Evolutionary conservation across 805 yeast species (phyloP).

Genomic region (Komagataella pastoris): DNA sequence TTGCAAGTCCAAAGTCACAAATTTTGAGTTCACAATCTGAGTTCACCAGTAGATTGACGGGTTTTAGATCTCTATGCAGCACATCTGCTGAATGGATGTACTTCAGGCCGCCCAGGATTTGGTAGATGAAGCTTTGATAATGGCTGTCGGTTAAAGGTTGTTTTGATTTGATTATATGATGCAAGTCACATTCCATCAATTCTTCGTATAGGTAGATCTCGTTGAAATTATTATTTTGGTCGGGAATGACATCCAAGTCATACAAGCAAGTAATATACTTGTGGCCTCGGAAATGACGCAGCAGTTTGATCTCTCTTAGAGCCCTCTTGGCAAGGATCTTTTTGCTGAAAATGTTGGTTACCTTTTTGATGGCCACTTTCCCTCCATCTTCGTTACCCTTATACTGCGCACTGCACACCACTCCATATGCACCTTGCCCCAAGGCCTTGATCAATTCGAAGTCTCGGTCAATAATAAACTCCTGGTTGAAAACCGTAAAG

Average conservation of each 20-base stretch:
- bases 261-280: slow-evolving; percentile 84
- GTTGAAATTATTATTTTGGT: slow-evolving; percentile 56
- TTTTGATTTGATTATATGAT: slow-evolving; percentile 56
- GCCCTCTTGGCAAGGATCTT: slow-evolving; percentile 84
- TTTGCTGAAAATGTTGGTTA: slow-evolving; percentile 73
- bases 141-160: slow-evolving; percentile 86
- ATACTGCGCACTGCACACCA: slow-evolving; percentile 83
- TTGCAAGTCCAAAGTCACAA: slow-evolving; percentile 90
- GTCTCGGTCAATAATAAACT: slow-evolving; percentile 80
- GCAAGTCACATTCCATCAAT: slow-evolving; percentile 79
- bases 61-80: slow-evolving; percentile 86
- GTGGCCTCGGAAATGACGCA: slow-evolving; percentile 86
- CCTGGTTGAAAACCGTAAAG: slow-evolving; percentile 68
- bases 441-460: slow-evolving; percentile 77
- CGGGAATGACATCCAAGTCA: slow-evolving; percentile 57
- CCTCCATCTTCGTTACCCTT: slow-evolving; percentile 55
- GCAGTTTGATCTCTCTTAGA: slow-evolving; percentile 73
- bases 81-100: slow-evolving; percentile 88
- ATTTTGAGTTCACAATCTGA: slow-evolving; percentile 89
- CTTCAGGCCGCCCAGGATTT: slow-evolving; percentile 79
- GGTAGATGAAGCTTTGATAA: slow-evolving; percentile 86
- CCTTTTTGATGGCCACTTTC: slow-evolving; percentile 90
- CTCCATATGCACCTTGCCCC: slow-evolving; percentile 96
- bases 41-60: slow-evolving; percentile 73
- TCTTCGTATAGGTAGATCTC: slow-evolving; percentile 87